A percentile compares a stretch with the other conserved stretches of the same genome.
Conservation (phyloP, 352 stramenopile species). For the Globisporangium lucens region DNA sequence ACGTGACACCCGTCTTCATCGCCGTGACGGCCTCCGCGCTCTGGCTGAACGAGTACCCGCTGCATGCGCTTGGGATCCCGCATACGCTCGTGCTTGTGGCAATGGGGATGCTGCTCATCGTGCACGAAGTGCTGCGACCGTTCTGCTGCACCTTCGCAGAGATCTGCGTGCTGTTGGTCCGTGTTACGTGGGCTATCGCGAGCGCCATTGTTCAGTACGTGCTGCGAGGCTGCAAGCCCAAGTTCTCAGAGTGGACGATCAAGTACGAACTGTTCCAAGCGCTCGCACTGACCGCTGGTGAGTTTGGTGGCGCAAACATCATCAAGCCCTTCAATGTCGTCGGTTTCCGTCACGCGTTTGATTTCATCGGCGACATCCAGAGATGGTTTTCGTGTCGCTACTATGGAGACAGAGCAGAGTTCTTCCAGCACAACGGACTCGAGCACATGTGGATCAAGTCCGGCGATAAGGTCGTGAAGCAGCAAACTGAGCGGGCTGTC, state of each 20-base stretch:
- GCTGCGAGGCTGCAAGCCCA: conserved; percentile 4
- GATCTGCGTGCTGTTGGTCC: neutral
- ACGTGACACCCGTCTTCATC: neutral
- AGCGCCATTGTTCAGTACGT: neutral
- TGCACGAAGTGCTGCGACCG: neutral
- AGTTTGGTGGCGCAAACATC: conserved; percentile 15
- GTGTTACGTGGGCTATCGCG: neutral
- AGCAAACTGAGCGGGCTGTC: conserved; percentile 20
- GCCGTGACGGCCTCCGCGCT: neutral
- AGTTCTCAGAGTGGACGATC: conserved; percentile 29
- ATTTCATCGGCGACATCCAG: conserved; percentile 18
- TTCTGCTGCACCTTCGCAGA: neutral
- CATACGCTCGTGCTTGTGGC: neutral
- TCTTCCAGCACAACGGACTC: conserved; percentile 33
- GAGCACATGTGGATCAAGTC: conserved; percentile 41
- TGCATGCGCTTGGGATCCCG: neutral
- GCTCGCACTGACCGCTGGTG: conserved; percentile 16
- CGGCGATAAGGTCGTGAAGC: neutral
- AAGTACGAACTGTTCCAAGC: conserved; percentile 28
- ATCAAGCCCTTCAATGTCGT: neutral
- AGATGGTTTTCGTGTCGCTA: conserved; percentile 19
- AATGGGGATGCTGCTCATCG: neutral
- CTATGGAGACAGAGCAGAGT: conserved; percentile 10
- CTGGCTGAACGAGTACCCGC: neutral
- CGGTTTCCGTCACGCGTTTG: conserved; percentile 9